Conservation (phyloP, 805 yeast genomes). For the Candida incommunis region DNA sequence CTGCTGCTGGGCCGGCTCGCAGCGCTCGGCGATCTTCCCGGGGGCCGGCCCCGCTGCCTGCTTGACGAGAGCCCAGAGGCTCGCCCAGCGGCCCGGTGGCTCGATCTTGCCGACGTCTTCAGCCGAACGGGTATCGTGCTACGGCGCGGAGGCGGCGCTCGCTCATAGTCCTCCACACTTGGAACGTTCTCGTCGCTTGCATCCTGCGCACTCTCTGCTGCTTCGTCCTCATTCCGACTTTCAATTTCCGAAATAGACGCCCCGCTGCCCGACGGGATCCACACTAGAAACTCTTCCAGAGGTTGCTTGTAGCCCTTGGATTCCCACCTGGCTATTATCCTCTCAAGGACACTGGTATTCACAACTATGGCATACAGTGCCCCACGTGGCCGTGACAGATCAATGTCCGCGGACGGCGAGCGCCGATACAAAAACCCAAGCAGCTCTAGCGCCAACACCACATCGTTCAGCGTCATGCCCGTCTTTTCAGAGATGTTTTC, state of each 20-base stretch:
- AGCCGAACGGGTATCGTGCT: too few relatives aligned
- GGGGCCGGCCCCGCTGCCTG: too few relatives aligned
- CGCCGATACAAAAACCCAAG: constrained; percentile 28
- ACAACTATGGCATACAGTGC: not conserved
- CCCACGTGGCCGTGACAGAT: not conserved
- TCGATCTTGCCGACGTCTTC: too few relatives aligned
- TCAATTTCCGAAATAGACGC: not conserved
- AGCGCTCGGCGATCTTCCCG: too few relatives aligned
- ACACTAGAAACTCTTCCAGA: not conserved
- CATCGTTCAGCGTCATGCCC: constrained; percentile 81
- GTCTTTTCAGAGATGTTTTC: constrained; percentile 51
- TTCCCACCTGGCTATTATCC: not conserved
- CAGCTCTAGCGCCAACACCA: constrained; percentile 73
- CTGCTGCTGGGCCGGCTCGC: too few relatives aligned
- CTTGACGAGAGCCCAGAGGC: too few relatives aligned
- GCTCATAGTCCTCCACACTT: not conserved
- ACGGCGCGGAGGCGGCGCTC: not conserved
- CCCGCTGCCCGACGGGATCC: too few relatives aligned
- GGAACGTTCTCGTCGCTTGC: not conserved
- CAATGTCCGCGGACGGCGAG: not conserved
- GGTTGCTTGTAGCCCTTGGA: not conserved
- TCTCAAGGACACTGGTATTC: not conserved
- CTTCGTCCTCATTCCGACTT: not conserved
- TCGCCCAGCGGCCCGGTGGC: too few relatives aligned
- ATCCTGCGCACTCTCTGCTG: too few relatives aligned